Percentiles rank a stretch among this genome's conserved stretches.
Conservation (phyloP, 768 basidiomycete genomes). For the Trametes coccinea region DNA sequence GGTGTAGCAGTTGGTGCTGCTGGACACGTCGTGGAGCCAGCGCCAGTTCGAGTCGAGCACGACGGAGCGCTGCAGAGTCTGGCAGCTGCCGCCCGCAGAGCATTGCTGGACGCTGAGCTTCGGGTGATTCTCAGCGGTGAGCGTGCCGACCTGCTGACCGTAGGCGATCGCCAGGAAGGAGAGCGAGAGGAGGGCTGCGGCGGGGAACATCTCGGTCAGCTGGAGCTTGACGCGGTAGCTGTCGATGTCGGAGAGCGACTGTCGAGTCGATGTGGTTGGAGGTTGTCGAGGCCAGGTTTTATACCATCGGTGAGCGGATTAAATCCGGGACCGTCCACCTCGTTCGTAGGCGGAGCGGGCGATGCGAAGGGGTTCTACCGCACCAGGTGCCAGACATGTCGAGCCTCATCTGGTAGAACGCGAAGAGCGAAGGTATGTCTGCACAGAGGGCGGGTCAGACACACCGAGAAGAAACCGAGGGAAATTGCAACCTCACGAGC, state of each 20-base stretch:
- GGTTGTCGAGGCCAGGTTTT: background rate
- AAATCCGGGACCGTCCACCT: slow-evolving; percentile 3
- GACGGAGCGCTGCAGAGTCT: slow-evolving; percentile 35
- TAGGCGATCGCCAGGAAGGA: slow-evolving; percentile 40
- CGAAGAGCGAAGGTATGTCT: background rate
- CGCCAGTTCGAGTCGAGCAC: slow-evolving; percentile 59
- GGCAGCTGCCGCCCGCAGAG: slow-evolving; percentile 45
- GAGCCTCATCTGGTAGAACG: background rate
- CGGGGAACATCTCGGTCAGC: slow-evolving; percentile 32
- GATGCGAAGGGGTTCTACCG: slow-evolving; percentile 2
- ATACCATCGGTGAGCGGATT: slow-evolving; percentile 9
- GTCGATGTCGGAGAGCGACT: slow-evolving; percentile 16
- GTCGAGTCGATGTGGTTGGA: slow-evolving; percentile 19
- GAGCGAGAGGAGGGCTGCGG: slow-evolving; percentile 32
- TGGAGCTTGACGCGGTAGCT: background rate
- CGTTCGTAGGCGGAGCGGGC: background rate
- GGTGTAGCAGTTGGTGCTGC: slow-evolving; percentile 49
- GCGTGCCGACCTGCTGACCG: slow-evolving; percentile 54
- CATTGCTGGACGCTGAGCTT: slow-evolving; percentile 47
- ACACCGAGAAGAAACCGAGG: slow-evolving; percentile 14
- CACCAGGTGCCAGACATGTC: background rate
- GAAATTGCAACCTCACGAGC: background rate
- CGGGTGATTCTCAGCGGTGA: slow-evolving; percentile 51
- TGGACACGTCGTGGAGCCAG: slow-evolving; percentile 40
- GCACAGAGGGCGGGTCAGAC: background rate